phyloP scores from a whole-genome alignment of 2,329 filamentous ascomycete species.

The Rutstroemia sp. region DNA sequence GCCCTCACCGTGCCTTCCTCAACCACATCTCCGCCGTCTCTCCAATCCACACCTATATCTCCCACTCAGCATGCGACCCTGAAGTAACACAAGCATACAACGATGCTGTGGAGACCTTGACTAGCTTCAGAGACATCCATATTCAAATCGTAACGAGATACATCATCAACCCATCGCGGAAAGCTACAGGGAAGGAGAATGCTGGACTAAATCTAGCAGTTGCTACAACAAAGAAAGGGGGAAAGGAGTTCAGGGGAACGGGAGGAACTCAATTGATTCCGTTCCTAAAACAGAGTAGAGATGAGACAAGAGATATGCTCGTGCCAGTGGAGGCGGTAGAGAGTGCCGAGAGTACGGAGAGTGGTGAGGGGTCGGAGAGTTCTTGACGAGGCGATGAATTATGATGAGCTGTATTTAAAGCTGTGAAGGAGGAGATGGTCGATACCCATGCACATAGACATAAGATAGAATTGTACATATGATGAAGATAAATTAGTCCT shows the following conservation, averaged over 20 bases:
- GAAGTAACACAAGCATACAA: constrained; percentile 58
- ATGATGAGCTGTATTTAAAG: too few species aligned
- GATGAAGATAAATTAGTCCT: too few species aligned
- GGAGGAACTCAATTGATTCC: constrained; percentile 83
- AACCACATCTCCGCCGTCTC: constrained; percentile 60
- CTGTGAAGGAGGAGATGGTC: too few species aligned
- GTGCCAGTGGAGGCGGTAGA: background rate
- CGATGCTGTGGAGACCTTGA: constrained; percentile 66
- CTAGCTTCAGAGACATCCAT: constrained; percentile 73
- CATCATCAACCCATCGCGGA: constrained; percentile 70
- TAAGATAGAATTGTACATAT: background rate
- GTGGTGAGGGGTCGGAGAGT: background rate
- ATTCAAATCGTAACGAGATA: constrained; percentile 86
- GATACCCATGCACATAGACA: background rate
- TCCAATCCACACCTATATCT: constrained; percentile 65
- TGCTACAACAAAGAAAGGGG: constrained; percentile 21
- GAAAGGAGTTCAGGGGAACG: constrained; percentile 59
- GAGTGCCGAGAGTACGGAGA: background rate
- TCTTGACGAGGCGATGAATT: too few species aligned
- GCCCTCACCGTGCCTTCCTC: constrained; percentile 72
- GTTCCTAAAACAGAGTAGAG: constrained; percentile 80
- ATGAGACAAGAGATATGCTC: constrained; percentile 60
- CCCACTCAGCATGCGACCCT: constrained; percentile 34
- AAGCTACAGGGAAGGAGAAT: constrained; percentile 35
- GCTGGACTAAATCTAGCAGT: constrained; percentile 34